Percentiles rank a stretch among this genome's conserved stretches.
Evolutionary conservation across 495 filamentous ascomycete genomes (phyloP).

Genomic region (Aspergillus steynii): DNA sequence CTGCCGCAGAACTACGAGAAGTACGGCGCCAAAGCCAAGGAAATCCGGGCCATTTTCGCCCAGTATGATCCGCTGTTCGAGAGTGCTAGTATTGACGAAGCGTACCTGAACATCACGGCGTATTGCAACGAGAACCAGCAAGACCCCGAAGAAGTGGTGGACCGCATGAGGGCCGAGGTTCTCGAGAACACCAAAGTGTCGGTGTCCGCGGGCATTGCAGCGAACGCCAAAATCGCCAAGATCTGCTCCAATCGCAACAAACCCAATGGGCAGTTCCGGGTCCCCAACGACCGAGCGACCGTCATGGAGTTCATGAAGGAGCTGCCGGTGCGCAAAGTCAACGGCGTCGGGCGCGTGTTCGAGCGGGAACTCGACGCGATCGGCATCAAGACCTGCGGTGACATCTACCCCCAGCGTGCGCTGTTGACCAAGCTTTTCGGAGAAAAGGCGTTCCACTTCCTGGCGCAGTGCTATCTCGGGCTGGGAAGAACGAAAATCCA

Average conservation of each 20-base stretch:
- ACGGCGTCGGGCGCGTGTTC: slow-evolving; percentile 90
- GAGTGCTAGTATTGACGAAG: slow-evolving; percentile 92
- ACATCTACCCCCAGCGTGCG: slow-evolving; percentile 76
- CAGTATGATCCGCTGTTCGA: slow-evolving; percentile 90
- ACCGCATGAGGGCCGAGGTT: slow-evolving; percentile 74
- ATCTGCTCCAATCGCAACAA: slow-evolving; percentile 95
- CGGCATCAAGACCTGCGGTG: slow-evolving; percentile 85
- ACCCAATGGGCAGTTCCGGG: slow-evolving; percentile 85
- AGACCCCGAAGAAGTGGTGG: slow-evolving; percentile 69
- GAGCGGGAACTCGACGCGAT: slow-evolving; percentile 89
- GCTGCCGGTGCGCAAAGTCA: slow-evolving; percentile 85
- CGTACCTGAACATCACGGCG: slow-evolving; percentile 91
- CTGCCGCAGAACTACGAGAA: slow-evolving; percentile 86
- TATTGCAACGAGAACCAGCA: slow-evolving; percentile 73
- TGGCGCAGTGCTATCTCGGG: slow-evolving; percentile 82
- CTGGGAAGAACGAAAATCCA: slow-evolving; percentile 85
- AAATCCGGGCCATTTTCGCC: slow-evolving; percentile 79
- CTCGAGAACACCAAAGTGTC: slow-evolving; percentile 78
- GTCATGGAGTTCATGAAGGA: slow-evolving; percentile 85
- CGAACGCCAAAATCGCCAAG: slow-evolving; percentile 92
- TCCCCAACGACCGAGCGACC: slow-evolving; percentile 66
- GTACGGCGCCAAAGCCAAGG: slow-evolving; percentile 86
- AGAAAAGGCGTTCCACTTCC: slow-evolving; percentile 85
- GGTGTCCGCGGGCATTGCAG: slow-evolving; percentile 90
- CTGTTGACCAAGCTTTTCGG: slow-evolving; percentile 78